Evolutionary conservation across 2,329 filamentous ascomycete genomes (phyloP), one percentile per base, ranked within the genome.

Genomic region (Fusarium palustre): DNA sequence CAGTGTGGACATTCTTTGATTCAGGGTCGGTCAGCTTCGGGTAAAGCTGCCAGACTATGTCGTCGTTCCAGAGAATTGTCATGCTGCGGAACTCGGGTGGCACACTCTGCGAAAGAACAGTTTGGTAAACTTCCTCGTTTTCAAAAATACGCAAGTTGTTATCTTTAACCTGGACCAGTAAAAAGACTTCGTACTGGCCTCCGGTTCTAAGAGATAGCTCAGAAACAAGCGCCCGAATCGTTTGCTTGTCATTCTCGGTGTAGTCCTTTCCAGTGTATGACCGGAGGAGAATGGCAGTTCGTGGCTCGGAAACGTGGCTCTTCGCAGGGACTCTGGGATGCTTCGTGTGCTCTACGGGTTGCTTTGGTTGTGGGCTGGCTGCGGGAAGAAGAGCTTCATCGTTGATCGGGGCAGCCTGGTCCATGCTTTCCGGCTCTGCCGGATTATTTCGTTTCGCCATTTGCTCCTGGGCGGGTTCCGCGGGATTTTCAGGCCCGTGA

Each of bases 131-230:
- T 30, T 83, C 80, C 13, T 85, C 78, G 69, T 88, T 84, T n/a
- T 86, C 83, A 79, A 87, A 90, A 46, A 92, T 88, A 24, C 85
- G 81, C 16, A 83, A 79, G 5, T 81, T 80, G 48, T 84, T 80
- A 57, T 91, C 88, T 77, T 92, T 93, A 79, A 94, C 90, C 66
- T 97, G 92, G 16, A 97, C 87, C 28, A 97, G 85, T 31, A 97
- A 82, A 75, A 92, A 92, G 2, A 96, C 89, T 71, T 94, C 88
- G 75, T 94, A 97, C 79, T 94, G 89, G 36, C 92, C 92, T 20
- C 93, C 92, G 18, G 91, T 91, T 64, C 90, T 89, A 59, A 97
- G 83, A 8, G 87, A 87, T 30, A 96, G 83, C 78, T 97, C 94
- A 62, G 88, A 90, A 70, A 97, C 88, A 75, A 97, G 86, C 36